A percentile compares a stretch with the other conserved stretches of the same genome.
These are phyloP conservation scores for Leishmania amazonensis DNA, from an alignment of 208 protist genomes.

Conservation along the genomic window DNA sequence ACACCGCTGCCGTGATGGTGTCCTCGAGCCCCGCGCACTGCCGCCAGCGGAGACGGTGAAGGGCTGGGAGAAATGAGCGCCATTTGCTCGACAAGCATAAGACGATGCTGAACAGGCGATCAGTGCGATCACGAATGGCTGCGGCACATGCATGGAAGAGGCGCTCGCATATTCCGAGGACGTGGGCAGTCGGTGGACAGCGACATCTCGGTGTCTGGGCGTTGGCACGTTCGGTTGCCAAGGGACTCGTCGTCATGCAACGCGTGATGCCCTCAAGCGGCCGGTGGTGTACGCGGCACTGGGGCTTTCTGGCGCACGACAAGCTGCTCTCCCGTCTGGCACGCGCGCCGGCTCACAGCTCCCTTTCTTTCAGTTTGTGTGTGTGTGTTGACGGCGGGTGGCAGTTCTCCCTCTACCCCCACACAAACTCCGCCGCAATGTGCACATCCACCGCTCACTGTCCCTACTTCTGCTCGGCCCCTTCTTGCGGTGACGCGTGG, in stretches of 20 bases:
- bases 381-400: too few species aligned
- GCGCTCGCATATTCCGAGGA: neutral
- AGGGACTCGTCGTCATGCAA: neutral
- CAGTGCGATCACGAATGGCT: neutral
- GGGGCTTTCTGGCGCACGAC: too few species aligned
- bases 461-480: neutral
- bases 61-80: too few species aligned
- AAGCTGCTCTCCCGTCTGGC: too few species aligned
- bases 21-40: too few species aligned
- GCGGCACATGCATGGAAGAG: neutral
- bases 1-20: too few species aligned
- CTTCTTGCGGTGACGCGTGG: too few species aligned
- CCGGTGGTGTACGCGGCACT: too few species aligned
- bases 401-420: too few species aligned
- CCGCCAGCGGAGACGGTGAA: too few species aligned
- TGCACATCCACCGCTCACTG: neutral
- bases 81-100: neutral
- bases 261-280: neutral
- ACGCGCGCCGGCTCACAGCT: too few species aligned
- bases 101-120: neutral
- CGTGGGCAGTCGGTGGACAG: neutral
- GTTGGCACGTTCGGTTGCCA: neutral
- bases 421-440: neutral
- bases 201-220: neutral
- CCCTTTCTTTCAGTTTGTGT: too few species aligned